These are phyloP conservation scores for Zygotorulaspora chibaensis DNA, from an alignment of 805 yeast genomes.

Conservation along the genomic window DNA sequence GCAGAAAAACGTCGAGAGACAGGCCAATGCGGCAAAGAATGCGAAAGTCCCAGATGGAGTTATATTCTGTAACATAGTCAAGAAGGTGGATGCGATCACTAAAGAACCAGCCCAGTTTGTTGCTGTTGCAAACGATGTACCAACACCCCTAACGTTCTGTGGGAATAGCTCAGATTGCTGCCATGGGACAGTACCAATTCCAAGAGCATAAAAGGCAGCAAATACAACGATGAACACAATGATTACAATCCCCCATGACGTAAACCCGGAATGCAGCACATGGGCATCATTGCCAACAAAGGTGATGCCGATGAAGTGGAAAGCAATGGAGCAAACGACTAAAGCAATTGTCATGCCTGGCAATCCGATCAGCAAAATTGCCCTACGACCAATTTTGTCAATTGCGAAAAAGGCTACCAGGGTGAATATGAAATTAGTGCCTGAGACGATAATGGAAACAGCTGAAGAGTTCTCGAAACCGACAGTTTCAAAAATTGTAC, in stretches of 20 bases:
- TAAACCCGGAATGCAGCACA: slow-evolving; percentile 43
- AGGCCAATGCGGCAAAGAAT: slow-evolving; percentile 78
- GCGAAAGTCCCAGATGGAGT: slow-evolving; percentile 95
- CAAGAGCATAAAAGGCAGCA: slow-evolving; percentile 89
- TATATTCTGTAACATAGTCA: slow-evolving; percentile 88
- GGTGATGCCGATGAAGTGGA: slow-evolving; percentile 72
- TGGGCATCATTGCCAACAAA: slow-evolving; percentile 48
- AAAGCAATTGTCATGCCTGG: slow-evolving; percentile 81
- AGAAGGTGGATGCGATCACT: slow-evolving; percentile 83
- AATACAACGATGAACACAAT: slow-evolving; percentile 80
- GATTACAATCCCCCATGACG: slow-evolving; percentile 85
- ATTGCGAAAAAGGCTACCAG: slow-evolving; percentile 79
- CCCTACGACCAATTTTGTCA: slow-evolving; percentile 84
- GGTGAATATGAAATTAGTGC: slow-evolving; percentile 89
- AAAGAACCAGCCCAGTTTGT: slow-evolving; percentile 95
- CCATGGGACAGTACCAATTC: slow-evolving; percentile 98
- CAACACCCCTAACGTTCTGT: slow-evolving; percentile 87
- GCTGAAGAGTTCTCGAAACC: slow-evolving; percentile 92
- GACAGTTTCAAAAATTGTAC: slow-evolving; percentile 85
- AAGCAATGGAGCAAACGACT: slow-evolving; percentile 80
- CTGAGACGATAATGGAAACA: slow-evolving; percentile 88
- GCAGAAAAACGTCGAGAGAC: slow-evolving; percentile 66
- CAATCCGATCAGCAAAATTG: slow-evolving; percentile 69
- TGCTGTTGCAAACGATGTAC: slow-evolving; percentile 86
- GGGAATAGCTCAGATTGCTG: slow-evolving; percentile 95